Base-by-base conservation (phyloP, 2,329 filamentous ascomycete species). In the Diaporthe aspalathi region DNA sequence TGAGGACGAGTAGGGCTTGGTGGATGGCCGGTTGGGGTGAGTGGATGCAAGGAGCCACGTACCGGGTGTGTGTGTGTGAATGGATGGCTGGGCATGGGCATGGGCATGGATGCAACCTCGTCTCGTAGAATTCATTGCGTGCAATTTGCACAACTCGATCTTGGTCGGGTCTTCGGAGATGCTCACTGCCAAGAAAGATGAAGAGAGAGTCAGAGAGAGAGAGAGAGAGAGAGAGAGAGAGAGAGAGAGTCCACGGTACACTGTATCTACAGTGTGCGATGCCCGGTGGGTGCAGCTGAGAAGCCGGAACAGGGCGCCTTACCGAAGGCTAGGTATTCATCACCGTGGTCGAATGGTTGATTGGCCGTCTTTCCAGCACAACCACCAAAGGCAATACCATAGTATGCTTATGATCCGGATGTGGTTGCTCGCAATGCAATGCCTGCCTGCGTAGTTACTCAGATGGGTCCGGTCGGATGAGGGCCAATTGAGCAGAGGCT, bases 101-200 rank as follows among this genome's bases (percentile, higher is more conserved):
- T n/a, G n/a, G 60, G 60, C 45, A 45, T 65, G 60, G 60, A 65
- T 65, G 38, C 45, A 45, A 65, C 60, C 45, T 50, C 60, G 29
- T 50, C 60, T 65, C 45, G 60, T 65, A 65, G 60, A 65, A 65
- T 65, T 65, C 60, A 65, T 65, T 65, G 60, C 60, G 60, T 50
- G 60, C 60, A 65, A 65, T 65, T 65, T 65, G 60, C 60, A 65
- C 60, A 65, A 50, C 29, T 50, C 45, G 60, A 65, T 65, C 60
- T 65, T n/a, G 27, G 45, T 38, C 45, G 45, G 29, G 45, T 38
- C 45, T 50, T 65, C 60, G 60, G 60, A 65, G 45, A 65, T 50
- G 45, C 60, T 65, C 45, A 14, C 24, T 29, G 27, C 45, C 60
- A 40, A 22, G 32, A 35, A 35, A 35, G 32, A 9, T 5, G 32